Evolutionary conservation across 208 protist species (phyloP).

Genomic region (Acanthamoeba healyi): DNA sequence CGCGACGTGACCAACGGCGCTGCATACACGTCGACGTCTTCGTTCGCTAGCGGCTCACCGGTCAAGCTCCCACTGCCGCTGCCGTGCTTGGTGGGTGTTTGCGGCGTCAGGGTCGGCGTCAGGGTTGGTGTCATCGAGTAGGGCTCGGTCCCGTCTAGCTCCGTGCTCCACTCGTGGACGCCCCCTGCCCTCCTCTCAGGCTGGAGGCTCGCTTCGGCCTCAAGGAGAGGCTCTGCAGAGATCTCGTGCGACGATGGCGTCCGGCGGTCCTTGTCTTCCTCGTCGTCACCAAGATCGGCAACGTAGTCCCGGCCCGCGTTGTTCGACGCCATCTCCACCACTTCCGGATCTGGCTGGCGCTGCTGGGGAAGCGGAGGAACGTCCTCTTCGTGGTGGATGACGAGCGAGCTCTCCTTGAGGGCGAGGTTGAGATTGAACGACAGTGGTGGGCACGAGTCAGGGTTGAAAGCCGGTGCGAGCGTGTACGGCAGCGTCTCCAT

Average conservation of each 20-base stretch:
- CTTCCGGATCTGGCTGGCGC: neutral
- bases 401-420: neutral
- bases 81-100: neutral
- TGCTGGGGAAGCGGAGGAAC: neutral
- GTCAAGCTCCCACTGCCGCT: neutral
- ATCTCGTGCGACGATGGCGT: too few relatives aligned
- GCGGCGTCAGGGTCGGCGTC: neutral
- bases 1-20: too few relatives aligned
- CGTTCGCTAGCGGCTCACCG: neutral
- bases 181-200: too few relatives aligned
- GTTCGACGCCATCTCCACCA: neutral
- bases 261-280: too few relatives aligned
- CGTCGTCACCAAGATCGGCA: neutral
- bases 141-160: constrained; percentile 14
- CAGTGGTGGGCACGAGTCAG: constrained; percentile 1
- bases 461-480: neutral
- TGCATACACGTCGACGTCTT: too few relatives aligned
- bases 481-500: neutral
- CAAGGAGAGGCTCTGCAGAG: too few relatives aligned
- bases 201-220: too few relatives aligned
- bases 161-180: constrained; percentile 45
- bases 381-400: neutral
- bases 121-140: neutral
- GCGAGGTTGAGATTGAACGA: constrained; percentile 45
- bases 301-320: neutral